Percentiles rank a stretch among this genome's conserved stretches.
These are phyloP conservation scores for Rhynchosporium agropyri DNA, from an alignment of 2,329 filamentous ascomycete species.

Conservation along the genomic window DNA sequence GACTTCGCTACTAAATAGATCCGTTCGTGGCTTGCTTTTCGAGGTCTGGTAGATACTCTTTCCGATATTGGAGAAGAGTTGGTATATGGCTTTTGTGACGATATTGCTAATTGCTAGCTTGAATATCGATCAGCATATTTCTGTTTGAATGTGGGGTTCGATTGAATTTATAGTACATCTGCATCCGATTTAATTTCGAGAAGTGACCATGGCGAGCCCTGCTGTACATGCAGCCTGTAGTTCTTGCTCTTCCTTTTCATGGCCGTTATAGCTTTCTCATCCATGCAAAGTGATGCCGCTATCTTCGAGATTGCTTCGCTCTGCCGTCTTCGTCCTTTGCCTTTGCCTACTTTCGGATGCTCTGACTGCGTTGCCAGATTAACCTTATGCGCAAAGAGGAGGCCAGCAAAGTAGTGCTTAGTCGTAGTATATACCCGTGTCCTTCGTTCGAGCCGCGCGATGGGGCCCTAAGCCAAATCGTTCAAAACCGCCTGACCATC, in stretches of 20 bases:
- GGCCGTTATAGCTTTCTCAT: slow-evolving; percentile 16
- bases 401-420: slow-evolving; percentile 8
- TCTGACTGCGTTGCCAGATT: slow-evolving; percentile 5
- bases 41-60: slow-evolving; percentile 11
- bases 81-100: slow-evolving; percentile 15
- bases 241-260: slow-evolving; percentile 15
- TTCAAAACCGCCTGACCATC: not conserved
- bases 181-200: slow-evolving; percentile 10
- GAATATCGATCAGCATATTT: slow-evolving; percentile 17
- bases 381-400: slow-evolving; percentile 19
- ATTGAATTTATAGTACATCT: slow-evolving; percentile 18
- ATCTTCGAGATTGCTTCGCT: slow-evolving; percentile 13
- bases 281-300: slow-evolving; percentile 6
- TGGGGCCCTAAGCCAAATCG: not conserved
- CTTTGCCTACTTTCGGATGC: slow-evolving; percentile 1
- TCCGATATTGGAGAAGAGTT: slow-evolving; percentile 18
- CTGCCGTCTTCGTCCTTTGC: slow-evolving; percentile 11
- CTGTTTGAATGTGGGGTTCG: slow-evolving; percentile 1
- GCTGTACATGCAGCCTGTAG: slow-evolving; percentile 10
- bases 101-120: slow-evolving; percentile 18
- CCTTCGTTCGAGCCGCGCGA: not conserved
- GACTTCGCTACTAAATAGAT: slow-evolving; percentile 13
- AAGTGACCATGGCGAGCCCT: slow-evolving; percentile 14
- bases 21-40: slow-evolving; percentile 18
- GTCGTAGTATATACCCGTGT: not conserved